Percentiles rank a stretch among this genome's conserved stretches.
These are phyloP conservation scores for Leishmania arabica DNA, from an alignment of 208 protist genomes.

Conservation along the genomic window DNA sequence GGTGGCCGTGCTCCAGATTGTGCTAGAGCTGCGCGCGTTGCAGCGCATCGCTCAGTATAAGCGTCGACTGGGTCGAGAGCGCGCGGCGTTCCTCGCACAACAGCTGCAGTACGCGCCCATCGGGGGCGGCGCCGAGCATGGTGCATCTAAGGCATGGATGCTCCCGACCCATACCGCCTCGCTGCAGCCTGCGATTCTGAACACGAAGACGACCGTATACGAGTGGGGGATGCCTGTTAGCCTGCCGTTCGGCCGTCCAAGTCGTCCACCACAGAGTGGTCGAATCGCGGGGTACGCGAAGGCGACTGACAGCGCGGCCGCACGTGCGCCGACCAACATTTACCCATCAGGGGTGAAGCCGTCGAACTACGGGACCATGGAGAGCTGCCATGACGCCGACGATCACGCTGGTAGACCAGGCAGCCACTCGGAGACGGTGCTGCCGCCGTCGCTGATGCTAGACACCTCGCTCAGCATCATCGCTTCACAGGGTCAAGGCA, in stretches of 20 bases:
- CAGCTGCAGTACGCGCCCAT: background rate
- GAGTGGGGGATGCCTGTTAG: slow-evolving; percentile 25
- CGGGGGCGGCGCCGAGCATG: background rate
- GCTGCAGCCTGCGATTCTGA: background rate
- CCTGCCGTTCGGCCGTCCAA: background rate
- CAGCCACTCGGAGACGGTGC: background rate
- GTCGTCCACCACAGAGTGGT: background rate
- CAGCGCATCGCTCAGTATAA: slow-evolving; percentile 30
- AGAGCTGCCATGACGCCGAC: background rate
- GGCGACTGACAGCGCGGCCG: background rate
- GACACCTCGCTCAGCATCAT: slow-evolving; percentile 20
- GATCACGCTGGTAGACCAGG: background rate
- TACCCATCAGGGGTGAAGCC: background rate
- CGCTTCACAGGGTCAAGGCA: background rate
- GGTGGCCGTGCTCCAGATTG: slow-evolving; percentile 37
- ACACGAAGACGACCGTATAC: slow-evolving; percentile 5
- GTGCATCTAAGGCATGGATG: background rate
- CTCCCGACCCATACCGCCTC: background rate
- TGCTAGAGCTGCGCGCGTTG: slow-evolving; percentile 39
- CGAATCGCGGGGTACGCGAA: background rate
- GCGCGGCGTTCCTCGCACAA: slow-evolving; percentile 3
- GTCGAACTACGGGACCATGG: slow-evolving; percentile 16
- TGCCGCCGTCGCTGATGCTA: background rate
- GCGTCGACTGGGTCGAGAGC: slow-evolving; percentile 9
- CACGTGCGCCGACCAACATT: background rate